Base-by-base conservation (phyloP, 2,329 filamentous ascomycete species). In the Pestalotiopsis fici region DNA sequence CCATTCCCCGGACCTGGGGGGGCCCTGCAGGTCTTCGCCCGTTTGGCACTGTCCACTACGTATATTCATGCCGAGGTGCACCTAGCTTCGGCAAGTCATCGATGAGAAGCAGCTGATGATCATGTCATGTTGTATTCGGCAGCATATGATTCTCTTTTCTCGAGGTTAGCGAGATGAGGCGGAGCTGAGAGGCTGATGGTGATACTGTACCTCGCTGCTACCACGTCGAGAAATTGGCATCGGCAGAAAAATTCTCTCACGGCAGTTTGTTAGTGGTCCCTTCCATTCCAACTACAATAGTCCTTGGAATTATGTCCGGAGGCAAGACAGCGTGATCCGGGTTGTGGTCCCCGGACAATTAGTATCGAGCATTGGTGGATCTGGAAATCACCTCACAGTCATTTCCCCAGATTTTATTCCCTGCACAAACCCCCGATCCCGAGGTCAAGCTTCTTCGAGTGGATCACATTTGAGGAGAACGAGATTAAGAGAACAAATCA, bases 61-160 rank as follows among this genome's bases (percentile, higher is more conserved):
- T 59, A 31, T 31, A 57, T 59, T 35, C 57, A 59, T 59, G 57
- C 57, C 57, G 57, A 59, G 57, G 57, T 35, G 57, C 28, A n/a
- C n/a, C n/a, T n/a, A n/a, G n/a, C n/a, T n/a, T n/a, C n/a, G 31
- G 57, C 57, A 39, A 59, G 15, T 31, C 5, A 4, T n/a, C 2
- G 13, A 59, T 18, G 28, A 59, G 28, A 59, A 59, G 27, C 57
- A 59, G 57, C 57, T 59, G 57, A 59, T 59, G 27, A 37, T 37
- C 57, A 59, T 31, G 27, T 59, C 57, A 59, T 57, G 28, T 59
- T 59, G 25, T 21, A 31, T n/a, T 59, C 57, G 57, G 57, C 27
- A 37, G 57, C 57, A 59, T 35, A 59, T 59, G 57, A 59, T 35
- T 59, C 18, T 59, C 3, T 31, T 18, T n/a, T 31, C n/a, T 11